Evolutionary conservation across 2,329 filamentous ascomycete genomes (phyloP), one percentile per base, ranked within the genome.

Genomic region (Trichoderma sp.): DNA sequence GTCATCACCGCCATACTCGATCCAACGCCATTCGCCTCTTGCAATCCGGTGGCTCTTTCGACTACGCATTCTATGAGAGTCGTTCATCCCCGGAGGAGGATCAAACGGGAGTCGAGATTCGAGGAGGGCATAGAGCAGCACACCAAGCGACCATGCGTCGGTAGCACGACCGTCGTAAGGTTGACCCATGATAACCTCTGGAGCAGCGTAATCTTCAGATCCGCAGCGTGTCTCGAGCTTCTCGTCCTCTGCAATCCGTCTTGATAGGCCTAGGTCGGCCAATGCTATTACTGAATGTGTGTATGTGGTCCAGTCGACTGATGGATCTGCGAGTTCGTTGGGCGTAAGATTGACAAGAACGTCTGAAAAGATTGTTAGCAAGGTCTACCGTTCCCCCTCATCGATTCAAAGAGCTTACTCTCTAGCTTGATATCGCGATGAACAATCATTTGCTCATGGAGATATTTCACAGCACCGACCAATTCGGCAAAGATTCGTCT

Each of bases 341-440:
- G 88, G 84, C 0, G 92, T 89, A 62, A 97, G 86, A 79, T 97
- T 98, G 77, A 98, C 92, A 34, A 99, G 90, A 55, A 98, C 93
- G 80, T 98, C 94, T 97, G 78, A 2, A 65, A n/a, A n/a, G n/a
- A 6, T 7, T 55, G 53, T 68, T 13, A 71, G 71, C 50, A 74
- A 36, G 15, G 66, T 26, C 34, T 13, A 8, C 26, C 3, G 2
- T 55, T 34, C 1, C 7, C 28, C 13, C 23, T 4, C 43, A 8
- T n/a, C 11, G 59, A 6, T 13, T 6, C 43, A 65, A 34, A 23
- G 62, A 43, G 86, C 91, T 82, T 87, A 96, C 93, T 88, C 85
- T 99, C 96, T 72, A 99, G 90, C 83, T 99, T 99, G 82, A 99
- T 97, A 81, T 99, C 96, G 73, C 96, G 90, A 80, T 99, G 96